A percentile compares a stretch with the other conserved stretches of the same genome.
These are phyloP conservation scores for Paramecium caudatum DNA, from an alignment of 73 alveolate species.

Conservation along the genomic window DNA sequence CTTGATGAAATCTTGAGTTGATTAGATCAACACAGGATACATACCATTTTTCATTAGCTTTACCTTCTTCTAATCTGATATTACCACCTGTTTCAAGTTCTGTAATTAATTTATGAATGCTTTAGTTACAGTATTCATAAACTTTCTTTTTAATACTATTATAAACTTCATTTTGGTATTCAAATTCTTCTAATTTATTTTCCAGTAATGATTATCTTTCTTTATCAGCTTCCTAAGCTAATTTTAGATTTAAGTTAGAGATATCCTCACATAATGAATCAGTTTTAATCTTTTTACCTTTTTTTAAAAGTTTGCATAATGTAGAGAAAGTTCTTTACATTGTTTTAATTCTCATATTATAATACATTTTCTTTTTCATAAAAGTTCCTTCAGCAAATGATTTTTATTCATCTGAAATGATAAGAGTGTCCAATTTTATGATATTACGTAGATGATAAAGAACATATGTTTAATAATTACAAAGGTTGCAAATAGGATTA, in stretches of 20 bases:
- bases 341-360: constrained; percentile 90
- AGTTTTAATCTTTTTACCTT: constrained; percentile 77
- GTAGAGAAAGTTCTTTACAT: constrained; percentile 83
- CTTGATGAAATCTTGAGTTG: constrained; percentile 73
- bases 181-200: constrained; percentile 69
- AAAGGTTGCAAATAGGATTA: constrained; percentile 87
- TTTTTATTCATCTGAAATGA: constrained; percentile 85
- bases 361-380: constrained; percentile 90
- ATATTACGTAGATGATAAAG: constrained; percentile 80
- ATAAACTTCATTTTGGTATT: constrained; percentile 36
- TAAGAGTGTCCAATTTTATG: constrained; percentile 78
- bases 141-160: constrained; percentile 66
- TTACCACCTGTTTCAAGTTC: constrained; percentile 96
- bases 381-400: constrained; percentile 90
- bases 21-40: constrained; percentile 80
- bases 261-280: constrained; percentile 76
- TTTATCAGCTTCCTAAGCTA: constrained; percentile 49
- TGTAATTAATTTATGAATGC: constrained; percentile 79
- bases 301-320: constrained; percentile 75
- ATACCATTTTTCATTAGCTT: constrained; percentile 82
- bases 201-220: constrained; percentile 58
- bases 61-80: constrained; percentile 86
- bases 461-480: constrained; percentile 88
- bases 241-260: constrained; percentile 39
- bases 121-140: constrained; percentile 55